Evolutionary conservation across 1,139 yeast genomes (phyloP).

Genomic region (Blastobotrys proliferans): DNA sequence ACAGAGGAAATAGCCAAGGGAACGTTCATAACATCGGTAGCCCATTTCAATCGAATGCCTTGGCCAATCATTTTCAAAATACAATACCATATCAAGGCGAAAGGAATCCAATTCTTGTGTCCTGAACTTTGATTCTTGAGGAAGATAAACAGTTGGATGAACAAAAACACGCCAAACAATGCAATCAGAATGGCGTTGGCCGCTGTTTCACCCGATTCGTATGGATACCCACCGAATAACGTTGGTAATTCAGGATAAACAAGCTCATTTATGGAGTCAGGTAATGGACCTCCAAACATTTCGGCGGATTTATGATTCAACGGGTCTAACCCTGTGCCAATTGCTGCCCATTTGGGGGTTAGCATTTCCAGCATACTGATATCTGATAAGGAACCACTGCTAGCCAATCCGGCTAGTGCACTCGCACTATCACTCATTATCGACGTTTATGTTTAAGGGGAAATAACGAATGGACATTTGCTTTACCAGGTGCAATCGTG

Average conservation of each 20-base stretch:
- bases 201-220: constrained; percentile 45
- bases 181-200: constrained; percentile 60
- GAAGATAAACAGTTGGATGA: constrained; percentile 50
- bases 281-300: constrained; percentile 8
- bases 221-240: constrained; percentile 66
- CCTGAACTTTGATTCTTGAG: constrained; percentile 51
- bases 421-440: too few relatives aligned
- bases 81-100: constrained; percentile 55
- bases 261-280: constrained; percentile 4
- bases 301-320: constrained; percentile 10
- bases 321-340: constrained; percentile 21
- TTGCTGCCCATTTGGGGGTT: constrained; percentile 21
- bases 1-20: constrained; percentile 56
- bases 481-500: too few relatives aligned
- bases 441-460: too few relatives aligned
- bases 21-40: constrained; percentile 40
- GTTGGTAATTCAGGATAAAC: constrained; percentile 40
- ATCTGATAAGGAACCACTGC: too few relatives aligned
- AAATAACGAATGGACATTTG: too few relatives aligned
- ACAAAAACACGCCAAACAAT: constrained; percentile 46
- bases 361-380: too few relatives aligned
- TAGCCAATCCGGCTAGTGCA: too few relatives aligned
- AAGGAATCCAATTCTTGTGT: constrained; percentile 57
- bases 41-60: constrained; percentile 58
- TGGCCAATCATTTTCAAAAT: constrained; percentile 55